Evolutionary conservation across 75 land plant species (phyloP).

Genomic region (Selaginella moellendorffii): DNA sequence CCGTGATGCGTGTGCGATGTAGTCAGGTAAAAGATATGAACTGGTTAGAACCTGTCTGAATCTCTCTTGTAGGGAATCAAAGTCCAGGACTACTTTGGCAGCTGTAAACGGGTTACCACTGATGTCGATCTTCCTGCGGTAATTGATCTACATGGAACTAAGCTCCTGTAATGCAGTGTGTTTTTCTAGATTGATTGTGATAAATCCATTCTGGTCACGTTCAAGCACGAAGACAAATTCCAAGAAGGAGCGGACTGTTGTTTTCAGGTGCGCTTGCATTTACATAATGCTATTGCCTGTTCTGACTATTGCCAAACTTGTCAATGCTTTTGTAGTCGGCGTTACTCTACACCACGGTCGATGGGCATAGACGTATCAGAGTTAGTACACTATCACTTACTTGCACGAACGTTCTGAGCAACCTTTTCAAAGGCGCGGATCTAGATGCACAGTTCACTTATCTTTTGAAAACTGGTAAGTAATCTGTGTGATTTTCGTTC

Average conservation of each 20-base stretch:
- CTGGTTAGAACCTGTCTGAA: not conserved
- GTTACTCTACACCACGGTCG: conserved; percentile 88
- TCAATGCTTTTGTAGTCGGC: conserved; percentile 51
- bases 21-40: conserved; percentile 68
- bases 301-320: not conserved
- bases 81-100: conserved; percentile 93
- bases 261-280: conserved; percentile 55
- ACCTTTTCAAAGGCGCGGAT: conserved; percentile 88
- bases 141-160: not conserved
- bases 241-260: conserved; percentile 84
- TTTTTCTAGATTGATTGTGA: conserved; percentile 88
- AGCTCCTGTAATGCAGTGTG: not conserved
- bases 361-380: conserved; percentile 91
- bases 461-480: conserved; percentile 77
- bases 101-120: conserved; percentile 85
- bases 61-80: conserved; percentile 67
- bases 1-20: conserved; percentile 98
- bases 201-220: conserved; percentile 91
- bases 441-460: conserved; percentile 87
- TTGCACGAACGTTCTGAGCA: conserved; percentile 69
- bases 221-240: conserved; percentile 94
- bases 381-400: conserved; percentile 75
- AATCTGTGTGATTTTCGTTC: not conserved
- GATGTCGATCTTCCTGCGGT: conserved; percentile 98
- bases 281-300: not conserved